These are phyloP conservation scores for Ceratocystiopsis sp. DNA, from an alignment of 2,329 filamentous ascomycete genomes.

Conservation along the genomic window DNA sequence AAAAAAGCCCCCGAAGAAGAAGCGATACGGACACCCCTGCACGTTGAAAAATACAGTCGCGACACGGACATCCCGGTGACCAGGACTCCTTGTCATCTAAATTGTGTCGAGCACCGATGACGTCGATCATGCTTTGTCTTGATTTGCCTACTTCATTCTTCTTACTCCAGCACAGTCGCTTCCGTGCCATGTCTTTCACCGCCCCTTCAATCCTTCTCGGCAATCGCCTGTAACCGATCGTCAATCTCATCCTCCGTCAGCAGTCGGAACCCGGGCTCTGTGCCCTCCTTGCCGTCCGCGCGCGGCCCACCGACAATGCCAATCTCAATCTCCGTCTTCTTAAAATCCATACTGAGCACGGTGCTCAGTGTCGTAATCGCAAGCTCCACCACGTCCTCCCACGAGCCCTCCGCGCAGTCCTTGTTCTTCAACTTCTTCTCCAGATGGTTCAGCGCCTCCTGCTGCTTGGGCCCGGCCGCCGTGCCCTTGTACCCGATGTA, in stretches of 20 bases:
- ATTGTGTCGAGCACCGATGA: too few relatives aligned
- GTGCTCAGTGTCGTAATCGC: slow-evolving; percentile 91
- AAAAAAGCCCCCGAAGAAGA: too few relatives aligned
- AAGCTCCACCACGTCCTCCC: slow-evolving; percentile 96
- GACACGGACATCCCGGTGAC: too few relatives aligned
- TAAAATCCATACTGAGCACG: slow-evolving; percentile 96
- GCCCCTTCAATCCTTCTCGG: slow-evolving; percentile 68
- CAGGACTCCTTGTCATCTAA: too few relatives aligned
- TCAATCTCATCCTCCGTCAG: slow-evolving; percentile 97
- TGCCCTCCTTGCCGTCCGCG: slow-evolving; percentile 67
- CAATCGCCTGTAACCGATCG: slow-evolving; percentile 91
- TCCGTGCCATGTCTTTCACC: background rate
- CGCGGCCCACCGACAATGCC: slow-evolving; percentile 86
- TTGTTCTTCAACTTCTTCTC: slow-evolving; percentile 99
- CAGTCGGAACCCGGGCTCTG: slow-evolving; percentile 62
- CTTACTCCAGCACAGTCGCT: background rate
- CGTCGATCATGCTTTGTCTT: too few relatives aligned
- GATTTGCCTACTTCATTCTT: too few relatives aligned
- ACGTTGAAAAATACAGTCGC: too few relatives aligned
- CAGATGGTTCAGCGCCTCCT: slow-evolving; percentile 93
- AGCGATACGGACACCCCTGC: too few relatives aligned
- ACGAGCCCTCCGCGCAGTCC: slow-evolving; percentile 76
- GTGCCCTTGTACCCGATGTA: slow-evolving; percentile 98
- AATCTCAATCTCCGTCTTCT: slow-evolving; percentile 97
- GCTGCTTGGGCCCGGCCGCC: slow-evolving; percentile 91